phyloP scores from a whole-genome alignment of 2,329 filamentous ascomycete genomes.

The Cladosporium sphaerospermum region DNA sequence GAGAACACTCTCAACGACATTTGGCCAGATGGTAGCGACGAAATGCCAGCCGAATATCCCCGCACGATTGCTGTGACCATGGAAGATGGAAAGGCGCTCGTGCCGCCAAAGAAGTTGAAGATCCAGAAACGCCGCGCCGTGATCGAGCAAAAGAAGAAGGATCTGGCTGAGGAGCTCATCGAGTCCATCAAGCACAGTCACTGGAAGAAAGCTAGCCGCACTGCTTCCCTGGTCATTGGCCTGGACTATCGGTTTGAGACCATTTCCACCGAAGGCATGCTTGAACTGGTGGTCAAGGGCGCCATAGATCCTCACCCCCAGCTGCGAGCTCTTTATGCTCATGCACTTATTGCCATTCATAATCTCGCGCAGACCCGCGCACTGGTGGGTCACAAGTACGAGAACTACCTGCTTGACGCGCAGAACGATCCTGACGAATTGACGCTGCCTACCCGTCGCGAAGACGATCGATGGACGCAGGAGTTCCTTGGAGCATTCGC shows the following conservation, averaged over 20 bases:
- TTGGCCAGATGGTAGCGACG: slow-evolving; percentile 47
- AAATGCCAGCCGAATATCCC: slow-evolving; percentile 21
- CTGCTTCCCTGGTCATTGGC: slow-evolving; percentile 83
- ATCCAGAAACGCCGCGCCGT: slow-evolving; percentile 67
- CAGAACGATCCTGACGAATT: slow-evolving; percentile 74
- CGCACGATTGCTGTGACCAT: slow-evolving; percentile 28
- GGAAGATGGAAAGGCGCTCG: slow-evolving; percentile 54
- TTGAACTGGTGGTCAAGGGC: slow-evolving; percentile 75
- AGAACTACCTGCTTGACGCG: slow-evolving; percentile 76
- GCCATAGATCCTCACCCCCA: slow-evolving; percentile 87
- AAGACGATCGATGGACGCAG: slow-evolving; percentile 71
- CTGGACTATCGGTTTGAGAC: slow-evolving; percentile 87
- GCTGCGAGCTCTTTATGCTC: slow-evolving; percentile 72
- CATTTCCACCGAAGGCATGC: slow-evolving; percentile 72
- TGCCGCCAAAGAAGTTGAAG: slow-evolving; percentile 63
- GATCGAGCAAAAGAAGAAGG: slow-evolving; percentile 78
- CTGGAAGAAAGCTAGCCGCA: slow-evolving; percentile 92
- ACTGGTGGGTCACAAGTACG: slow-evolving; percentile 77
- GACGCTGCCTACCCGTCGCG: slow-evolving; percentile 63
- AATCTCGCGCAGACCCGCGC: slow-evolving; percentile 83
- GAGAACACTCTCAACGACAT: slow-evolving; percentile 64
- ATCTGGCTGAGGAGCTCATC: slow-evolving; percentile 74
- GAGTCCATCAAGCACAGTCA: slow-evolving; percentile 72
- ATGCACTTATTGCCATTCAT: slow-evolving; percentile 69
- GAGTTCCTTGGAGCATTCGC: slow-evolving; percentile 74